Percentiles rank a stretch among this genome's conserved stretches.
These are phyloP conservation scores for Coffea eugenioides DNA, from an alignment of 257 asterid species.

Conservation along the genomic window DNA sequence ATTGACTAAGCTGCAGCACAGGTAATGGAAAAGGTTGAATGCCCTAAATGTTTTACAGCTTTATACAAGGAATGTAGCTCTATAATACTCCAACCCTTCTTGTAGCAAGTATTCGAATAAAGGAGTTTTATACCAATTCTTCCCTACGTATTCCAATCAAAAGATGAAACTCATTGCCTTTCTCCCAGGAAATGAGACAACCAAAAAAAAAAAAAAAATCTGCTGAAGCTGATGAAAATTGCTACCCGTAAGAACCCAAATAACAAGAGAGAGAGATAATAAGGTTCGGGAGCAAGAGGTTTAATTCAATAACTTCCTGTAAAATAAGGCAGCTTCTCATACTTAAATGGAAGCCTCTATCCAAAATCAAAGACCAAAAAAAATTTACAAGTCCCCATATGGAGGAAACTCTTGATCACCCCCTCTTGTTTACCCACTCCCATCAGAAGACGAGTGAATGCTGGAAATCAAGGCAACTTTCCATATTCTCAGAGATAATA, in stretches of 20 bases:
- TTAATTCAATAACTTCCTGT: not conserved
- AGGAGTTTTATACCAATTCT: not conserved
- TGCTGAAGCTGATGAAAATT: not conserved
- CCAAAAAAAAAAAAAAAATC: not conserved
- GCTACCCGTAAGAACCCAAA: not conserved
- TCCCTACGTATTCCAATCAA: not conserved
- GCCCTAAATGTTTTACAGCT: not conserved
- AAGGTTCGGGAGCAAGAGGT: not conserved
- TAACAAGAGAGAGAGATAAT: not conserved
- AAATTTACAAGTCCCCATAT: not conserved
- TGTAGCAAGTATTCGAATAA: not conserved
- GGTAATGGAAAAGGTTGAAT: too few species aligned
- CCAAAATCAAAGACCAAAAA: not conserved
- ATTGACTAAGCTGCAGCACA: too few species aligned
- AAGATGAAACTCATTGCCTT: not conserved
- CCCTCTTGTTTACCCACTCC: slow-evolving; percentile 9
- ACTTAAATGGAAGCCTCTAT: slow-evolving; percentile 41
- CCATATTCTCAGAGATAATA: not conserved
- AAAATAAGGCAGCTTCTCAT: slow-evolving; percentile 46
- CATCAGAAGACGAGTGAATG: slow-evolving; percentile 5
- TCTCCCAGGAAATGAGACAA: not conserved
- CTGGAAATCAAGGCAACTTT: not conserved
- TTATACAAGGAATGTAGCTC: not conserved
- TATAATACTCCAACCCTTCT: not conserved
- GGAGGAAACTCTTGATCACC: not conserved